A percentile compares a stretch with the other conserved stretches of the same genome.
Evolutionary conservation across 345 rosid genomes (phyloP).

Genomic region (Excoecaria cochinchinensis): DNA sequence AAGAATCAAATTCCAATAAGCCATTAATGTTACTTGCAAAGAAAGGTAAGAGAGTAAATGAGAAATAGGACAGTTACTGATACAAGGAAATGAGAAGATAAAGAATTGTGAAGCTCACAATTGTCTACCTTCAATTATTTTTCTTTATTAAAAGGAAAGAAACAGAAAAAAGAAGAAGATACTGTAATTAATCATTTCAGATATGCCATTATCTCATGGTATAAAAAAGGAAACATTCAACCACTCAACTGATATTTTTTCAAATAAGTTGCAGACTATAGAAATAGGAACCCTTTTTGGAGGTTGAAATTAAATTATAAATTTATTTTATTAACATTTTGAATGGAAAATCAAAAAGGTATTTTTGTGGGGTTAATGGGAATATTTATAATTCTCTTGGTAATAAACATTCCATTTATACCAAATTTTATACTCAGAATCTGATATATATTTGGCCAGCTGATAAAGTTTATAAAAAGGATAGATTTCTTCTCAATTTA

Average conservation of each 20-base stretch:
- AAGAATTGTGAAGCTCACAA: constrained; percentile 12
- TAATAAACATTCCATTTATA: neutral
- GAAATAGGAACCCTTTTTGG: constrained; percentile 24
- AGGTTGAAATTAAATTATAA: constrained; percentile 24
- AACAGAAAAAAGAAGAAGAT: constrained; percentile 9
- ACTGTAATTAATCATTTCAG: constrained; percentile 16
- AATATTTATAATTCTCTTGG: neutral
- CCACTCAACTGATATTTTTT: constrained; percentile 25
- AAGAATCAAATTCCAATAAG: neutral
- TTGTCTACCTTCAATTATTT: constrained; percentile 12
- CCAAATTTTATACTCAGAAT: constrained; percentile 9
- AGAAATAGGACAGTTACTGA: neutral
- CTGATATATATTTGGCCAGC: constrained; percentile 1
- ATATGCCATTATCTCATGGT: constrained; percentile 10
- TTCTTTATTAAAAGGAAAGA: constrained; percentile 2
- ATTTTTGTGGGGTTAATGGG: neutral
- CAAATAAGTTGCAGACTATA: neutral
- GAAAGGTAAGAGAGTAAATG: neutral
- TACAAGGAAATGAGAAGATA: neutral
- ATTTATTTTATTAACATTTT: neutral
- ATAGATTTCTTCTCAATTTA: constrained; percentile 17
- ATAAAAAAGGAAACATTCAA: constrained; percentile 15
- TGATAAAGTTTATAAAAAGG: constrained; percentile 4
- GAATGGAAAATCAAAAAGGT: neutral
- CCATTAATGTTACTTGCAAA: constrained; percentile 1